Base-by-base conservation (phyloP, 2,329 filamentous ascomycete species). In the Venturia oleaginea region DNA sequence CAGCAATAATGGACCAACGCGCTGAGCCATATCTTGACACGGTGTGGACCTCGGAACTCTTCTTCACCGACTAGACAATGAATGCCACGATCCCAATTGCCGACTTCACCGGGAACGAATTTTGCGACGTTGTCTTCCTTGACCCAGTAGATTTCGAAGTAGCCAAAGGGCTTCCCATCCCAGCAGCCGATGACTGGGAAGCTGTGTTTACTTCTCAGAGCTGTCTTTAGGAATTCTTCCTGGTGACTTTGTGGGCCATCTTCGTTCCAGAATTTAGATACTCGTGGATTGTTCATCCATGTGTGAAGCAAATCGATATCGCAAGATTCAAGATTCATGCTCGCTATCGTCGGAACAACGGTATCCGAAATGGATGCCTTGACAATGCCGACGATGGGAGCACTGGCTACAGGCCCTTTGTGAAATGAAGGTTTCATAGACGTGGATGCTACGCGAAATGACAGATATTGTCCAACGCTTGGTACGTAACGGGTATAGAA, bases 121-220 rank as follows among this genome's bases (percentile, higher is more conserved):
- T 81, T 83, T 0, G 90, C 91, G 0, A 99, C 24, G 19, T 51
- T 78, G 71, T 97, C 94, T 73, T 99, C 94, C 71, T 96, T 96
- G 3, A 94, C 91, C 93, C 94, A 99, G 77, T 99, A 99, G 40
- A 99, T 83, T 78, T 99, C 94, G 73, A 99, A 97, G 74, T 95
- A 99, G 0, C 92, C 94, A 77, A 97, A 99, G 0, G 93, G 93
- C 66, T 93, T 88, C 13, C 91, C 92, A 70, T 97, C 91, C 90
- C 93, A 99, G 73, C 92, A 87, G 0, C 90, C 94, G 66, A 97
- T 93, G 0, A 88, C 91, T 0, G 94, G 94, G 75, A 97, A 96
- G 10, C 87, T 91, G 75, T 97, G 89, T 22, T 82, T 81, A 24
- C 82, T 86, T 15, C 81, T 81, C 13, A 97, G 77, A 0, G 83